Percentiles rank a stretch among this genome's conserved stretches.
Evolutionary conservation across 2,329 filamentous ascomycete species (phyloP).

Genomic region (Fusarium staphyleae): DNA sequence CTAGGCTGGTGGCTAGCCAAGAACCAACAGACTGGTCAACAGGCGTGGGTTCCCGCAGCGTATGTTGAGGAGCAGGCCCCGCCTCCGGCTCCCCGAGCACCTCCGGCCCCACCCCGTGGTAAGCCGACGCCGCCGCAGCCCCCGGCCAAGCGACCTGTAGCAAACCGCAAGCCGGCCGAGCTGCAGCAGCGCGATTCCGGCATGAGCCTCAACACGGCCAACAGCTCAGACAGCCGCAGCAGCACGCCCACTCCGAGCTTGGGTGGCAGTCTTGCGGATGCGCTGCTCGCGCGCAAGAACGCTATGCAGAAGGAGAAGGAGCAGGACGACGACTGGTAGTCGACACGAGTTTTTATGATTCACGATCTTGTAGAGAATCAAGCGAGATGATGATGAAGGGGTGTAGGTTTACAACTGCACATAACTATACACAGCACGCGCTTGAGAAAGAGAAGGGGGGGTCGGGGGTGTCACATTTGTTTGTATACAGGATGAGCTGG

Average conservation of each 20-base stretch:
- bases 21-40: conserved; percentile 61
- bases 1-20: conserved; percentile 96
- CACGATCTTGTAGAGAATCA: conserved; percentile 31
- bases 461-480: conserved; percentile 29
- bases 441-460: conserved; percentile 20
- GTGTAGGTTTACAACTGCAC: conserved; percentile 25
- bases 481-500: conserved; percentile 41
- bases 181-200: conserved; percentile 75
- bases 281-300: conserved; percentile 76
- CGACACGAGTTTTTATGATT: conserved; percentile 37
- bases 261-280: conserved; percentile 78
- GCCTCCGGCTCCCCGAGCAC: conserved; percentile 67
- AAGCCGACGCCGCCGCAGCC: conserved; percentile 80
- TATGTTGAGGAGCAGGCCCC: conserved; percentile 92
- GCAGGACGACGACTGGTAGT: conserved; percentile 74
- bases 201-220: conserved; percentile 66
- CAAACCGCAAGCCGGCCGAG: conserved; percentile 73
- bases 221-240: conserved; percentile 68
- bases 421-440: conserved; percentile 22
- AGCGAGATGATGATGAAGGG: conserved; percentile 22
- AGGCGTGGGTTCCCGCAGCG: conserved; percentile 92
- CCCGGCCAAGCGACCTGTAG: conserved; percentile 79
- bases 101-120: conserved; percentile 68
- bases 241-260: conserved; percentile 76
- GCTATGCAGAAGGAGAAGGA: conserved; percentile 75